These are phyloP conservation scores for Ehretia macrophylla DNA, from an alignment of 257 asterid species.

Conservation along the genomic window DNA sequence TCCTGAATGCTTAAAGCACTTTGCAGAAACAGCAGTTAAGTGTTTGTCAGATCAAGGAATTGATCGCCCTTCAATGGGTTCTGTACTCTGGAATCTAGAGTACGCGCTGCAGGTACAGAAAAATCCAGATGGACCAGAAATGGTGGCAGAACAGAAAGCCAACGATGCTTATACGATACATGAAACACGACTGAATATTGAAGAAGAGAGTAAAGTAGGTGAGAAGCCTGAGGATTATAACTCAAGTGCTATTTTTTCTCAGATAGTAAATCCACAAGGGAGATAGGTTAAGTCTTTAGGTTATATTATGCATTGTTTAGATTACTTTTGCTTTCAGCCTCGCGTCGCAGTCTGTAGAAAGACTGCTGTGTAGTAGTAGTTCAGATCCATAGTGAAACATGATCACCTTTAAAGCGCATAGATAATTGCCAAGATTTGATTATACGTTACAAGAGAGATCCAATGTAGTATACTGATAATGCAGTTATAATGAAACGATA, in stretches of 20 bases:
- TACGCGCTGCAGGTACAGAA: slow-evolving; percentile 40
- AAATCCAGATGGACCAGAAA: slow-evolving; percentile 29
- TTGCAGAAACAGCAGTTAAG: slow-evolving; percentile 43
- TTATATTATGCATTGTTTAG: background rate
- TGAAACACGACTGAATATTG: slow-evolving; percentile 26
- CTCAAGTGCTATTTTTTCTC: slow-evolving; percentile 17
- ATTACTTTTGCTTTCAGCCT: no score
- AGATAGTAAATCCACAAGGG: slow-evolving; percentile 27
- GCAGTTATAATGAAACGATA: no score
- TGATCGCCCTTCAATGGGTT: slow-evolving; percentile 72
- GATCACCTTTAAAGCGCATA: no score
- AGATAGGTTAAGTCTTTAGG: slow-evolving; percentile 26
- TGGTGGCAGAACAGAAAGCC: slow-evolving; percentile 33
- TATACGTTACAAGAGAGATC: no score
- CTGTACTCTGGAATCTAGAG: slow-evolving; percentile 71
- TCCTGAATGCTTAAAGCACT: slow-evolving; percentile 45
- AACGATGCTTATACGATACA: slow-evolving; percentile 30
- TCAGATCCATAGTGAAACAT: no score
- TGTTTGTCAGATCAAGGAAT: slow-evolving; percentile 58
- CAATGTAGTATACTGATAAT: no score
- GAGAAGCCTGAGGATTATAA: slow-evolving; percentile 17
- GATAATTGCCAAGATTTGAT: no score
- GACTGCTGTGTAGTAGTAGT: no score
- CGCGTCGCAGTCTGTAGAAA: no score
- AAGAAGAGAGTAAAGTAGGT: slow-evolving; percentile 17